Evolutionary conservation across 1,284 basidiomycete genomes (phyloP).

Genomic region (Ceratobasidium sp.): DNA sequence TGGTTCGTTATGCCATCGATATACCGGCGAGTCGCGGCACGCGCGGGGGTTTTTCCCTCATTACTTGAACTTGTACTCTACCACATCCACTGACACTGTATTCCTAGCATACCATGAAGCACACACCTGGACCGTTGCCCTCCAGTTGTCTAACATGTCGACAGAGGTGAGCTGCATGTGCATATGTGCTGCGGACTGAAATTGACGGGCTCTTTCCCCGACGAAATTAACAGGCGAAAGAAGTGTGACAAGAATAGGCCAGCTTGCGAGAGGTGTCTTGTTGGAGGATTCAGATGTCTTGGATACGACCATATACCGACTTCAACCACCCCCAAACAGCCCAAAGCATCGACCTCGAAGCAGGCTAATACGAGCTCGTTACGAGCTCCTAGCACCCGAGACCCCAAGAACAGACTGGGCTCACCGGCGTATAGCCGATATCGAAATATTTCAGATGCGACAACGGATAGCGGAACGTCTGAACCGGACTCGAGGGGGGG

Average conservation of each 20-base stretch:
- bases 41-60: background rate
- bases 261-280: constrained; percentile 6
- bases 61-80: constrained; percentile 1
- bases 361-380: background rate
- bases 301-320: constrained; percentile 19
- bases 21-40: background rate
- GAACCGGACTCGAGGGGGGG: background rate
- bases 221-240: constrained; percentile 8
- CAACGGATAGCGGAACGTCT: background rate
- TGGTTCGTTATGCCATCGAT: background rate
- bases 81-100: background rate
- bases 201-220: background rate
- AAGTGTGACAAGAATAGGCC: constrained; percentile 28
- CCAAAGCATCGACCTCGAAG: background rate
- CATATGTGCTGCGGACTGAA: background rate
- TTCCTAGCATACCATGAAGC: background rate
- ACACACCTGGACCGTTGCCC: constrained; percentile 3
- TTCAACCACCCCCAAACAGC: background rate
- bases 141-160: constrained; percentile 18
- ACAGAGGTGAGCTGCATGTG: background rate
- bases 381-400: background rate
- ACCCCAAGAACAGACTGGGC: background rate
- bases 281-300: constrained; percentile 16
- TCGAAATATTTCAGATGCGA: background rate
- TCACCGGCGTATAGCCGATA: background rate